Conservation (phyloP, 1,284 basidiomycete genomes). For the Macrocystidia cucumis region DNA sequence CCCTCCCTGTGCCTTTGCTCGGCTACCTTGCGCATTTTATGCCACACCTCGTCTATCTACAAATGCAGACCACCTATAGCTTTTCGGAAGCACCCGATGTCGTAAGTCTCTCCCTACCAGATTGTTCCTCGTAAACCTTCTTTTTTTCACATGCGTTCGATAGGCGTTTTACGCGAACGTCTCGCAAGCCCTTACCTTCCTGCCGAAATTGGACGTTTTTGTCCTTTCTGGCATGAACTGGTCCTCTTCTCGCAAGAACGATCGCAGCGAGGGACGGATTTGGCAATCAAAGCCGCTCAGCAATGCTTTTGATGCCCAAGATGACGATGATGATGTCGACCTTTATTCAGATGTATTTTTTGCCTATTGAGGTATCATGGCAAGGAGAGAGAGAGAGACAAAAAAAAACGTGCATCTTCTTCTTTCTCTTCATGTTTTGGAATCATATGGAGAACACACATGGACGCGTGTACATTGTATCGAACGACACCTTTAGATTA, state of each 20-base stretch:
- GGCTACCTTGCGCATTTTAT: constrained; percentile 34
- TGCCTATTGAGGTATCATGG: constrained; percentile 32
- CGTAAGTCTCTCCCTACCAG: constrained; percentile 27
- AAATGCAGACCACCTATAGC: constrained; percentile 42
- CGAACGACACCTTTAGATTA: too few relatives aligned
- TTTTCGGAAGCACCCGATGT: constrained; percentile 36
- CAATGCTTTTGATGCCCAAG: constrained; percentile 18
- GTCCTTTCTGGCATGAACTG: constrained; percentile 71
- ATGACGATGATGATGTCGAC: constrained; percentile 24
- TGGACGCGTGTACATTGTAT: too few relatives aligned
- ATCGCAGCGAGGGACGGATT: constrained; percentile 27
- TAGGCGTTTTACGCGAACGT: constrained; percentile 61
- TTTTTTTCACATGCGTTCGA: constrained; percentile 12
- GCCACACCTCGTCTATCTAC: constrained; percentile 41
- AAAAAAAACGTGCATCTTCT: too few relatives aligned
- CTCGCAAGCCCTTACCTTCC: constrained; percentile 42
- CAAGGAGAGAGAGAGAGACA: too few relatives aligned
- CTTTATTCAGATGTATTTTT: constrained; percentile 29
- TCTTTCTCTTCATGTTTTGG: too few relatives aligned
- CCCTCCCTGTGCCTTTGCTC: constrained; percentile 36
- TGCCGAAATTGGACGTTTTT: constrained; percentile 51
- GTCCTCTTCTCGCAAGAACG: constrained; percentile 33
- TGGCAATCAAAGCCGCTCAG: constrained; percentile 47
- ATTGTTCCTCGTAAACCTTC: constrained; percentile 11
- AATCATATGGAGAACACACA: too few relatives aligned